Evolutionary conservation across 352 stramenopile species (phyloP).

Genomic region (Aphanomyces euteiches): DNA sequence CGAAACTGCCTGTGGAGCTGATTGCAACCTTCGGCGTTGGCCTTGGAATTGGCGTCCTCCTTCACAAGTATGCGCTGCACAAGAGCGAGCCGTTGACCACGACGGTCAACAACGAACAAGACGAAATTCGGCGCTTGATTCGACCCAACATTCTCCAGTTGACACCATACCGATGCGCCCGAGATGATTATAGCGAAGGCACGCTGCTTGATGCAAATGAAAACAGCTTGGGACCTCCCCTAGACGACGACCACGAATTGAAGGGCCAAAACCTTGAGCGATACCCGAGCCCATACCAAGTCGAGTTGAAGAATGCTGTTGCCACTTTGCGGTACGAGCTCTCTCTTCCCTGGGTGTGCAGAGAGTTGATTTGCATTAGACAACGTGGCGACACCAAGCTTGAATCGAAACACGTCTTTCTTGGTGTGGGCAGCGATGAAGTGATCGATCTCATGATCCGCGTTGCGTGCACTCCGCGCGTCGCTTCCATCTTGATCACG

Average conservation of each 20-base stretch:
- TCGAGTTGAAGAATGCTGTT: constrained; percentile 89
- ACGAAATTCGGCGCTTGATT: constrained; percentile 74
- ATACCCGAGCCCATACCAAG: constrained; percentile 95
- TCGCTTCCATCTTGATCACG: constrained; percentile 94
- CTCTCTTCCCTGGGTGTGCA: not conserved
- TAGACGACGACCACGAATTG: constrained; percentile 67
- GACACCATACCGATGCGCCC: constrained; percentile 95
- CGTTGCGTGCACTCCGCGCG: constrained; percentile 92
- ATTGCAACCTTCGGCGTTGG: constrained; percentile 27
- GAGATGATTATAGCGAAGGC: constrained; percentile 93
- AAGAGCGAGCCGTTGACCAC: not conserved
- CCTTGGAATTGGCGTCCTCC: constrained; percentile 10
- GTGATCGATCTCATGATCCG: constrained; percentile 98
- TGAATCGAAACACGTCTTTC: constrained; percentile 92
- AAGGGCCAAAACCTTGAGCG: constrained; percentile 85
- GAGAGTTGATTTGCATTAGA: not conserved
- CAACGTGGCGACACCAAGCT: constrained; percentile 36
- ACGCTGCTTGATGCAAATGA: constrained; percentile 98
- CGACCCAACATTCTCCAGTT: constrained; percentile 96
- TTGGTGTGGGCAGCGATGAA: constrained; percentile 98
- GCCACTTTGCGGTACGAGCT: constrained; percentile 71
- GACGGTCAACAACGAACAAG: not conserved
- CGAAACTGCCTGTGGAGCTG: constrained; percentile 5
- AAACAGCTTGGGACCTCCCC: constrained; percentile 93
- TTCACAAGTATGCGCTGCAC: constrained; percentile 19